A percentile compares a stretch with the other conserved stretches of the same genome.
These are phyloP conservation scores for Phaeoacremonium minimum DNA, from an alignment of 2,329 filamentous ascomycete genomes.

Conservation along the genomic window DNA sequence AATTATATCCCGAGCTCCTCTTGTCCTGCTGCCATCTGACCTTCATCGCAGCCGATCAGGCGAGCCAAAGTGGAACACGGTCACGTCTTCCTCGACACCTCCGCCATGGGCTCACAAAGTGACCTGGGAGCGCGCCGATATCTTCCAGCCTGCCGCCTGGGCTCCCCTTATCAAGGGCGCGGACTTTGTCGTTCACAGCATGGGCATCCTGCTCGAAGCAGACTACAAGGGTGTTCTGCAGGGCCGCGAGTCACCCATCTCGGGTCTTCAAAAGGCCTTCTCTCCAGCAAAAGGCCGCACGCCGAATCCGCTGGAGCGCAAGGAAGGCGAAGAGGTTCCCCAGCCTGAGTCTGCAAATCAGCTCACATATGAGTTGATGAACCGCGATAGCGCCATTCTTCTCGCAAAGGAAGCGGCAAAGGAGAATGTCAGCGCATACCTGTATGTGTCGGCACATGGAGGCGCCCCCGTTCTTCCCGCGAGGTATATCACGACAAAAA, in stretches of 20 bases:
- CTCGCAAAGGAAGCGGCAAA: constrained; percentile 72
- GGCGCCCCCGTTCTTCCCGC: constrained; percentile 80
- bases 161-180: constrained; percentile 69
- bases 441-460: constrained; percentile 83
- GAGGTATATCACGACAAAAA: constrained; percentile 87
- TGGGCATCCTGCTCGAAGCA: constrained; percentile 94
- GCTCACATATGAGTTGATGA: constrained; percentile 96
- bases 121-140: constrained; percentile 82
- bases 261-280: constrained; percentile 76
- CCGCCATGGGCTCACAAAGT: constrained; percentile 81
- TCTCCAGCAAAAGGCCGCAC: constrained; percentile 57
- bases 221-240: constrained; percentile 94
- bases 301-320: constrained; percentile 65
- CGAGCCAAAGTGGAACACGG: constrained; percentile 76
- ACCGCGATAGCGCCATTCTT: constrained; percentile 81
- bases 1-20: constrained; percentile 16
- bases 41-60: constrained; percentile 69
- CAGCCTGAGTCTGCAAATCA: constrained; percentile 67
- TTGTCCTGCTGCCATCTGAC: not conserved
- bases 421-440: constrained; percentile 65
- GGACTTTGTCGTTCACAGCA: constrained; percentile 85
- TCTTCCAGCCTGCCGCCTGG: constrained; percentile 80
- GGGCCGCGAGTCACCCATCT: constrained; percentile 76
- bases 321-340: constrained; percentile 54
- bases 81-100: constrained; percentile 65